Evolutionary conservation across 768 basidiomycete genomes (phyloP).

Genomic region (Lentinula guzmanii): DNA sequence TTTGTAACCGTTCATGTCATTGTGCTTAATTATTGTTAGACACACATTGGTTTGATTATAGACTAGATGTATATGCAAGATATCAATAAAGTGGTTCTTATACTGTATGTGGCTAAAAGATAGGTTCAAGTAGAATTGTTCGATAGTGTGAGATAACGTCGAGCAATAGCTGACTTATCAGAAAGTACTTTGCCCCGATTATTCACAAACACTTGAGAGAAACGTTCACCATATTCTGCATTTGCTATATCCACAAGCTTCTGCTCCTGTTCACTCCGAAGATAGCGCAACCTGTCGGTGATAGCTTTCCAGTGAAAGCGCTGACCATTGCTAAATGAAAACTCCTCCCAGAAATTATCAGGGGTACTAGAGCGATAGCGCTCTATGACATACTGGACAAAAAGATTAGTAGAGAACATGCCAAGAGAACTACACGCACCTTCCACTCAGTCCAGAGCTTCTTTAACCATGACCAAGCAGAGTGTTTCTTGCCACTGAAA

Average conservation of each 20-base stretch:
- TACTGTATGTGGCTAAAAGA: no score
- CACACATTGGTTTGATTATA: not conserved
- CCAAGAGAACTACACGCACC: not conserved
- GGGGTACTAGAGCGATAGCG: not conserved
- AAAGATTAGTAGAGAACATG: not conserved
- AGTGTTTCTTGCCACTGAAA: not conserved
- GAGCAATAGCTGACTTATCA: not conserved
- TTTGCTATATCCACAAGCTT: not conserved
- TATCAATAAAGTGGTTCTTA: no score
- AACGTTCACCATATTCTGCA: not conserved
- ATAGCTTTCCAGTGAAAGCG: not conserved
- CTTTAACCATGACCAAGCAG: not conserved
- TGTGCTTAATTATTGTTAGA: conserved; percentile 6
- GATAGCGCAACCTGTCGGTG: not conserved
- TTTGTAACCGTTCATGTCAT: conserved; percentile 16
- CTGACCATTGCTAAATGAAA: not conserved
- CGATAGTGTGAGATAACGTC: not conserved
- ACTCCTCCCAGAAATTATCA: not conserved
- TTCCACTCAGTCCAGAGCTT: not conserved
- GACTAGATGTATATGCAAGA: no score
- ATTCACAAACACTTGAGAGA: not conserved
- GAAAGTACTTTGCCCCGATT: not conserved
- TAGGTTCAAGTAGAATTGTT: no score
- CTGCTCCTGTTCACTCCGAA: not conserved
- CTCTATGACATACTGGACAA: not conserved